Conservation (phyloP, 2,329 filamentous ascomycete genomes). For the Beauveria medogensis region DNA sequence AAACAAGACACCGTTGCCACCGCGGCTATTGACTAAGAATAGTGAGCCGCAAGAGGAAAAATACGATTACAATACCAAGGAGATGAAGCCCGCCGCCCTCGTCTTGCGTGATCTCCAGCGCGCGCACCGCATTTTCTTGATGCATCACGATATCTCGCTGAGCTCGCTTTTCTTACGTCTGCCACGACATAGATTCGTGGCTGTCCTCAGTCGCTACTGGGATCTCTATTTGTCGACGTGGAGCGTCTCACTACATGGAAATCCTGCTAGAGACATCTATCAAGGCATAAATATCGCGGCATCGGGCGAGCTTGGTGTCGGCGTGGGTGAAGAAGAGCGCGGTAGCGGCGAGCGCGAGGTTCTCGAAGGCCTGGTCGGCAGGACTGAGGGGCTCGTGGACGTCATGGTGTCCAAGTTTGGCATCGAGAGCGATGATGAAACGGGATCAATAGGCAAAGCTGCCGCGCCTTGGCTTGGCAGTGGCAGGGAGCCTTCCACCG, state of each 20-base stretch:
- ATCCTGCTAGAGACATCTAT: conserved; percentile 72
- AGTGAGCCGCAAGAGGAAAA: conserved; percentile 32
- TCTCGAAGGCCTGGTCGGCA: conserved; percentile 73
- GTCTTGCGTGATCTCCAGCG: conserved; percentile 73
- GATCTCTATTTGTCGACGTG: conserved; percentile 60
- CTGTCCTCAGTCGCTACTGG: conserved; percentile 75
- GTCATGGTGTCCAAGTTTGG: conserved; percentile 83
- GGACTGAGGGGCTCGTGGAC: conserved; percentile 80
- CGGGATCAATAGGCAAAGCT: conserved; percentile 17
- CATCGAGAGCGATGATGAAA: conserved; percentile 31
- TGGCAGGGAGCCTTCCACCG: conserved; percentile 56
- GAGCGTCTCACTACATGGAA: conserved; percentile 86
- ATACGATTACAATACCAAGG: conserved; percentile 79
- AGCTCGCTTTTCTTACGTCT: conserved; percentile 58
- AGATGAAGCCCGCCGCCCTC: conserved; percentile 75
- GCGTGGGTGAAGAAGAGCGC: conserved; percentile 90
- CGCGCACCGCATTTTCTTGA: conserved; percentile 74
- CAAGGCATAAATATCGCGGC: conserved; percentile 81
- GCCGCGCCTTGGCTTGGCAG: conserved; percentile 60
- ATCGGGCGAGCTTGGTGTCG: conserved; percentile 84
- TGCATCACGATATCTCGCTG: conserved; percentile 77
- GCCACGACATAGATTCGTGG: conserved; percentile 61
- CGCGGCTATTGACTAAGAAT: conserved; percentile 36
- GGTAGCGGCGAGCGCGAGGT: conserved; percentile 92
- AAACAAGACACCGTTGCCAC: conserved; percentile 60